These are phyloP conservation scores for Pestalotiopsis sp. DNA, from an alignment of 2,329 filamentous ascomycete species.

Conservation along the genomic window DNA sequence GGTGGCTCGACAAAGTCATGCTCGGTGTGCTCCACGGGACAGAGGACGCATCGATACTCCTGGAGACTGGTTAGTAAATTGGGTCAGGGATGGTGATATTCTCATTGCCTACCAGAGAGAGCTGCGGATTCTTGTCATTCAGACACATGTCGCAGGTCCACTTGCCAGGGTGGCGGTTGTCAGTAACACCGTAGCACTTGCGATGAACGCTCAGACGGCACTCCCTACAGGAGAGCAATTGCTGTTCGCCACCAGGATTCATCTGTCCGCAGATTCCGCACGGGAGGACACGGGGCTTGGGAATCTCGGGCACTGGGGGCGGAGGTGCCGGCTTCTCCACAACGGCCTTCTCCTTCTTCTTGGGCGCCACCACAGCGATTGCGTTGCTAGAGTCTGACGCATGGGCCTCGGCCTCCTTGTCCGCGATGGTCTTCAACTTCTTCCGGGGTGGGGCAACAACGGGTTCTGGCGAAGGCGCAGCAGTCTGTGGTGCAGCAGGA, in stretches of 20 bases:
- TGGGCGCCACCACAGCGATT: constrained; percentile 37
- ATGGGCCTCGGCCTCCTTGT: constrained; percentile 50
- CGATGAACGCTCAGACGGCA: constrained; percentile 91
- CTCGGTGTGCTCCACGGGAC: constrained; percentile 78
- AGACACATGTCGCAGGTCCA: constrained; percentile 96
- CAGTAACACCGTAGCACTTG: constrained; percentile 83
- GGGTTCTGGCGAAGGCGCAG: constrained; percentile 26
- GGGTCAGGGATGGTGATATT: not conserved
- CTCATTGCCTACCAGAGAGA: constrained; percentile 73
- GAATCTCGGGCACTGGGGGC: constrained; percentile 66
- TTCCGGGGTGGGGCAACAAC: constrained; percentile 54
- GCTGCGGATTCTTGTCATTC: constrained; percentile 88
- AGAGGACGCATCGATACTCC: constrained; percentile 92
- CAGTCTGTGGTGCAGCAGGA: constrained; percentile 28
- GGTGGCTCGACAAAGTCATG: constrained; percentile 83
- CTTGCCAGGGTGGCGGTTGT: constrained; percentile 69
- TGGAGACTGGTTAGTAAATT: constrained; percentile 33
- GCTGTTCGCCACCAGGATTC: constrained; percentile 68
- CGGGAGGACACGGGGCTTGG: constrained; percentile 75
- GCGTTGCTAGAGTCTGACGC: constrained; percentile 47
- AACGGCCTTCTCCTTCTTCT: constrained; percentile 60
- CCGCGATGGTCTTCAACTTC: constrained; percentile 59
- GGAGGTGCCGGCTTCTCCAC: constrained; percentile 63
- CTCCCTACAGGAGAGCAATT: constrained; percentile 75
- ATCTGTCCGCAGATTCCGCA: constrained; percentile 82